Percentiles rank a stretch among this genome's conserved stretches.
phyloP scores from a whole-genome alignment of 805 yeast genomes.

The Suhomyces tanzawaensis region DNA sequence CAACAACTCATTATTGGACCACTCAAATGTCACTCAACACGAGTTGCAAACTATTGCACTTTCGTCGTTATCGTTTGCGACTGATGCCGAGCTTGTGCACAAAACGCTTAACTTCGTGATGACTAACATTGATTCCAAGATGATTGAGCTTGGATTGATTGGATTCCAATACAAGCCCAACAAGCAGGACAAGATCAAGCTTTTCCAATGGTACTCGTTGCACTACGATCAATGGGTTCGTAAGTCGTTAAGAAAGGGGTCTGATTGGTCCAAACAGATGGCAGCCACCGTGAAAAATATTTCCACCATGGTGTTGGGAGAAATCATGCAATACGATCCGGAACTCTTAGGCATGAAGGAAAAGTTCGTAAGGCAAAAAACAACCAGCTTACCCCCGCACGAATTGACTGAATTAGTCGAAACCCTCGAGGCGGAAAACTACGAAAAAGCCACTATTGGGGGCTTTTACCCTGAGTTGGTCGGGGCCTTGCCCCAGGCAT shows the following conservation, averaged over 20 bases:
- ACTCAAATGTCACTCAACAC: constrained; percentile 28
- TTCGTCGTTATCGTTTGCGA: constrained; percentile 51
- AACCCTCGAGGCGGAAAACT: constrained; percentile 20
- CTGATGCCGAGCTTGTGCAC: constrained; percentile 43
- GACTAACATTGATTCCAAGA: constrained; percentile 52
- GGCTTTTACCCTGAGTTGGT: constrained; percentile 11
- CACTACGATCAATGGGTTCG: constrained; percentile 53
- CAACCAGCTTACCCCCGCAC: constrained; percentile 35
- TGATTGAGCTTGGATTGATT: constrained; percentile 56
- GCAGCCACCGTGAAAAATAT: constrained; percentile 44
- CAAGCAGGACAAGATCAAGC: constrained; percentile 24
- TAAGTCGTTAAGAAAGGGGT: constrained; percentile 46
- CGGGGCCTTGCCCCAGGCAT: neutral
- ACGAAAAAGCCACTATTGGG: constrained; percentile 17
- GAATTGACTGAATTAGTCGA: constrained; percentile 28
- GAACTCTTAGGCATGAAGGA: constrained; percentile 22
- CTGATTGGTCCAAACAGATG: constrained; percentile 46
- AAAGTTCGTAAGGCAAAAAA: constrained; percentile 31
- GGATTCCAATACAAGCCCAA: constrained; percentile 46
- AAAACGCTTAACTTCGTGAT: constrained; percentile 57
- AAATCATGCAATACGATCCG: constrained; percentile 36
- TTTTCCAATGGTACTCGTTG: constrained; percentile 59
- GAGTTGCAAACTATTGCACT: constrained; percentile 58
- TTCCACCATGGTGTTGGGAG: constrained; percentile 39
- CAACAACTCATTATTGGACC: constrained; percentile 40